Percentiles rank a stretch among this genome's conserved stretches.
Conservation (phyloP, 2,329 filamentous ascomycete species). For the Rutstroemia sp. region DNA sequence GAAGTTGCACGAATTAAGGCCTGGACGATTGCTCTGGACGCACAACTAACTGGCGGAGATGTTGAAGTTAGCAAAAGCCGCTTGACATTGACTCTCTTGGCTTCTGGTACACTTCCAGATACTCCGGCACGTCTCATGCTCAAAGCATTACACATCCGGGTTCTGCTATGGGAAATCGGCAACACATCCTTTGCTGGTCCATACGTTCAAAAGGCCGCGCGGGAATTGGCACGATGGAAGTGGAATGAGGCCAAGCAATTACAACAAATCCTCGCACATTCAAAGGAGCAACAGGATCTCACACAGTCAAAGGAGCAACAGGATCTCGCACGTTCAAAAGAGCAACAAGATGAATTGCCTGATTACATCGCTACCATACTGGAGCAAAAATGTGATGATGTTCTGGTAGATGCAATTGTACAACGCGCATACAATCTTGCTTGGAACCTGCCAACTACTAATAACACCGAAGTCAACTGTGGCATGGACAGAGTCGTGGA, state of each 20-base stretch:
- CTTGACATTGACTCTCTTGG: slow-evolving; percentile 76
- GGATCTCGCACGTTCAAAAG: too few relatives aligned
- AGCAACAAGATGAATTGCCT: slow-evolving; percentile 53
- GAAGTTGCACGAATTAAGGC: slow-evolving; percentile 82
- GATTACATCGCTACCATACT: slow-evolving; percentile 70
- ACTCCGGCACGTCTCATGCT: slow-evolving; percentile 82
- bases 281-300: slow-evolving; percentile 34
- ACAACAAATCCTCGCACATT: slow-evolving; percentile 40
- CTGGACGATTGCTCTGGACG: slow-evolving; percentile 89
- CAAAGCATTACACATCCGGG: slow-evolving; percentile 84
- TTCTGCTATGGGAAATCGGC: slow-evolving; percentile 74
- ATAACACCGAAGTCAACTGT: slow-evolving; percentile 57
- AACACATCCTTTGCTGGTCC: slow-evolving; percentile 58
- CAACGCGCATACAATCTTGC: slow-evolving; percentile 85
- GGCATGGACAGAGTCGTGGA: slow-evolving; percentile 79
- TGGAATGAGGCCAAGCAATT: slow-evolving; percentile 77
- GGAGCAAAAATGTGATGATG: slow-evolving; percentile 72
- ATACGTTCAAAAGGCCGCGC: slow-evolving; percentile 61
- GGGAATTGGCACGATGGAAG: slow-evolving; percentile 64
- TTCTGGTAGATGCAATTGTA: slow-evolving; percentile 69
- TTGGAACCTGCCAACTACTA: slow-evolving; percentile 71
- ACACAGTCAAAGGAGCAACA: too few relatives aligned
- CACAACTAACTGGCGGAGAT: slow-evolving; percentile 85
- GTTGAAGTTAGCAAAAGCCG: slow-evolving; percentile 83
- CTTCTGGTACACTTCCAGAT: slow-evolving; percentile 77